Evolutionary conservation across 2,329 filamentous ascomycete genomes (phyloP).

Genomic region (Scytalidium sp.): DNA sequence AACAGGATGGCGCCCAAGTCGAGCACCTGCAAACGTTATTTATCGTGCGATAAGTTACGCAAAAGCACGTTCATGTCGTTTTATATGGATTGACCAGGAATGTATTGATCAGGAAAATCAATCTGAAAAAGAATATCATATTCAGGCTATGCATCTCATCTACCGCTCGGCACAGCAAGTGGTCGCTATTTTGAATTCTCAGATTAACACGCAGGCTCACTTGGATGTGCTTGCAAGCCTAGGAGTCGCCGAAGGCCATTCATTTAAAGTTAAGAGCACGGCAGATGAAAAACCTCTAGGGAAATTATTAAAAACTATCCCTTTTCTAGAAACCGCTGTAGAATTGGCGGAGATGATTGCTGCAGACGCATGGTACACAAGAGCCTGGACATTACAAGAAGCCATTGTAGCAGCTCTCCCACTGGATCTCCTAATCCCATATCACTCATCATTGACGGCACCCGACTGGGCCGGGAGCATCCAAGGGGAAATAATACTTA

Average conservation of each 20-base stretch:
- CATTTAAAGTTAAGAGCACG: not conserved
- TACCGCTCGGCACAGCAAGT: not conserved
- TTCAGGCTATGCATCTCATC: constrained; percentile 13
- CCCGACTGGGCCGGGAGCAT: not conserved
- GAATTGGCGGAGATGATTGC: not conserved
- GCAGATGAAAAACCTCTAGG: not conserved
- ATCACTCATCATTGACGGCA: not conserved
- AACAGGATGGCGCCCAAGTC: not conserved
- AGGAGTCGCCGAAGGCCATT: not conserved
- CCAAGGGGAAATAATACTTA: not conserved
- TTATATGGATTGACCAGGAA: constrained; percentile 21
- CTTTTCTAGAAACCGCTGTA: not conserved
- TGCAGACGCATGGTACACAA: not conserved
- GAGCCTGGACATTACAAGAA: not conserved
- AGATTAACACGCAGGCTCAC: not conserved
- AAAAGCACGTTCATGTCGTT: constrained; percentile 5
- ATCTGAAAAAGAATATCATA: constrained; percentile 14
- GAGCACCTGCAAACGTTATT: constrained; percentile 10
- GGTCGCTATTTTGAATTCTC: not conserved
- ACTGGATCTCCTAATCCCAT: not conserved
- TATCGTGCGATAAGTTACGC: constrained; percentile 12
- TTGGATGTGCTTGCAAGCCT: not conserved
- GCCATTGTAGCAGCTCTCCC: not conserved
- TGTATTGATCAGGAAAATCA: constrained; percentile 18
- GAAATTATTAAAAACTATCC: not conserved